Base-by-base conservation (phyloP, 306 rosid species). In the Vigna hirtella region DNA sequence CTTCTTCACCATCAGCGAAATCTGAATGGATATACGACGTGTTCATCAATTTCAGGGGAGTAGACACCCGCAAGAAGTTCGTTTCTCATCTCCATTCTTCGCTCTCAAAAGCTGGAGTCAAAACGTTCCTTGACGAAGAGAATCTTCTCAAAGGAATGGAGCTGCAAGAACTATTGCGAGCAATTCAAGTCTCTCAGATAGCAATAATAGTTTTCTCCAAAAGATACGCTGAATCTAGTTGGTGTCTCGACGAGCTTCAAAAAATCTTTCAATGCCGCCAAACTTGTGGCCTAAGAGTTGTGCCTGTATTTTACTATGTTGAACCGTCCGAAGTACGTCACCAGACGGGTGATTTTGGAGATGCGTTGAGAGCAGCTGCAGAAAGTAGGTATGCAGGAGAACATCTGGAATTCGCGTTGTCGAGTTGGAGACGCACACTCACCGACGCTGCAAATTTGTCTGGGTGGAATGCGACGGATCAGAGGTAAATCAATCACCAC, bases 11-110 rank as follows among this genome's bases (percentile, higher is more conserved):
- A 0, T 4, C 38, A 34, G 0, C 38, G 6, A 34, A 34, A 34
- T 34, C 38, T 4, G 38, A 34, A 34, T 5, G 38, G 38, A 34
- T 34, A 16, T 43, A 58, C 72, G 63, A 75, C 3, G 72, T 75
- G 36, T 75, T 75, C 79, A n/a, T 75, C 24, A 75, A 7, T 4
- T 75, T 75, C 18, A 47, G 63, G 20, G 72, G 79, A 5, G 20
- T 4, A 26, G 84, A 73, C 22, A 73, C 79, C 2, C 70, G 84
- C 3, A 0, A 0, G 0, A 12, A 1, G 15, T 18, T 73, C 16
- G 40, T 24, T 42, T 18, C 62, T 28, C 68, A 72, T 52, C 73
- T 80, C 20, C 0, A 55, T 5, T 2, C 30, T 1, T 53, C 75
- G 2, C 75, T 80, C 18, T 30, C 43, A 6, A 42, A 55, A 0